Evolutionary conservation across 768 basidiomycete genomes (phyloP).

Genomic region (Mrakia gelida): DNA sequence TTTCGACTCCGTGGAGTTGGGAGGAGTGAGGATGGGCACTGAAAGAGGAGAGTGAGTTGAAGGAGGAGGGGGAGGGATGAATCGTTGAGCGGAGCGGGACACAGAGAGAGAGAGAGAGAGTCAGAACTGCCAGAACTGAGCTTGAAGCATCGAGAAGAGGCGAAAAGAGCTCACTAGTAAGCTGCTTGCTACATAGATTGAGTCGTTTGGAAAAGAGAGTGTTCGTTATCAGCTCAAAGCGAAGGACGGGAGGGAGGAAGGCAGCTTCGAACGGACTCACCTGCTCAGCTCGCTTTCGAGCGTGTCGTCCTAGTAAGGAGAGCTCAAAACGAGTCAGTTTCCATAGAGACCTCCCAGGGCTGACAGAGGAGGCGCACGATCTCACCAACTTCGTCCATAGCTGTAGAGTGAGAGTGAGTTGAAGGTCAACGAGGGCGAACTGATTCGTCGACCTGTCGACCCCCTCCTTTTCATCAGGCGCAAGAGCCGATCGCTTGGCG

Average conservation of each 20-base stretch:
- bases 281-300: not conserved
- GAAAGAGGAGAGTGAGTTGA: not conserved
- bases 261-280: too few species aligned
- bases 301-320: not conserved
- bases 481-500: too few species aligned
- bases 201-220: not conserved
- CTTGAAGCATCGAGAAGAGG: not conserved
- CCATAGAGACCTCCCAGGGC: not conserved
- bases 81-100: not conserved
- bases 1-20: constrained; percentile 29
- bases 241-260: not conserved
- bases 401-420: not conserved
- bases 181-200: constrained; percentile 20
- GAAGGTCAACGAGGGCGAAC: too few species aligned
- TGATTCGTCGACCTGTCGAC: too few species aligned
- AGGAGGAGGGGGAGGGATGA: not conserved
- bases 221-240: not conserved
- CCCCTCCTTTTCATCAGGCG: too few species aligned
- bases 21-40: constrained; percentile 24
- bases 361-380: not conserved
- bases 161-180: constrained; percentile 13
- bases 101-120: not conserved
- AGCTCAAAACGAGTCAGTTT: not conserved
- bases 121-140: not conserved
- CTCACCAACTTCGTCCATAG: not conserved